Evolutionary conservation across 306 rosid genomes (phyloP).

Genomic region (Cicer chorassanicum): DNA sequence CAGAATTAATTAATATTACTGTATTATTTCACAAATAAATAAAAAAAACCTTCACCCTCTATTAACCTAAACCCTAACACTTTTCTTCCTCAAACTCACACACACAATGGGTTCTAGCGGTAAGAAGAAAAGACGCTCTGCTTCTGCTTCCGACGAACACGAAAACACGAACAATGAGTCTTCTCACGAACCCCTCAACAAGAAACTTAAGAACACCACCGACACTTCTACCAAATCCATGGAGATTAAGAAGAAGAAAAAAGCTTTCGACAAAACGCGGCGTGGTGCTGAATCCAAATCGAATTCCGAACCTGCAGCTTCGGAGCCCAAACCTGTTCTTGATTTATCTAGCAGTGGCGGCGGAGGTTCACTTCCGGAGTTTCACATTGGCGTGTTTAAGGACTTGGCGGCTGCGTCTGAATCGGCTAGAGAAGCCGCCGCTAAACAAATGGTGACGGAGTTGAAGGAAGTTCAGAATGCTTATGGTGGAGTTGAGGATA

Average conservation of each 20-base stretch:
- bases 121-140: conserved; percentile 51
- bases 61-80: too few relatives aligned
- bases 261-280: conserved; percentile 66
- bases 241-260: conserved; percentile 81
- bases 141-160: conserved; percentile 47
- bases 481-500: conserved; percentile 63
- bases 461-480: conserved; percentile 77
- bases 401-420: conserved; percentile 69
- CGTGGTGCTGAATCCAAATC: conserved; percentile 38
- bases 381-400: conserved; percentile 91
- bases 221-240: conserved; percentile 58
- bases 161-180: not conserved
- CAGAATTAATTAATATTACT: not conserved
- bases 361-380: conserved; percentile 58
- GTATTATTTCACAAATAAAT: not conserved
- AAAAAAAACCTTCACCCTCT: too few relatives aligned
- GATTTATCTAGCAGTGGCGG: conserved; percentile 43
- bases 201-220: conserved; percentile 51
- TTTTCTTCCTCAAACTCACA: not conserved
- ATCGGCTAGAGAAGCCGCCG: conserved; percentile 64
- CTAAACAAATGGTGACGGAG: conserved; percentile 69
- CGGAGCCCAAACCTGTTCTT: conserved; percentile 36
- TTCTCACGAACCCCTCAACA: conserved; percentile 45
- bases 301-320: conserved; percentile 9
- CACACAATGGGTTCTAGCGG: conserved; percentile 47